These are phyloP conservation scores for Lobosporangium transversale DNA, from an alignment of 192 early-diverging fungal species.

Conservation along the genomic window DNA sequence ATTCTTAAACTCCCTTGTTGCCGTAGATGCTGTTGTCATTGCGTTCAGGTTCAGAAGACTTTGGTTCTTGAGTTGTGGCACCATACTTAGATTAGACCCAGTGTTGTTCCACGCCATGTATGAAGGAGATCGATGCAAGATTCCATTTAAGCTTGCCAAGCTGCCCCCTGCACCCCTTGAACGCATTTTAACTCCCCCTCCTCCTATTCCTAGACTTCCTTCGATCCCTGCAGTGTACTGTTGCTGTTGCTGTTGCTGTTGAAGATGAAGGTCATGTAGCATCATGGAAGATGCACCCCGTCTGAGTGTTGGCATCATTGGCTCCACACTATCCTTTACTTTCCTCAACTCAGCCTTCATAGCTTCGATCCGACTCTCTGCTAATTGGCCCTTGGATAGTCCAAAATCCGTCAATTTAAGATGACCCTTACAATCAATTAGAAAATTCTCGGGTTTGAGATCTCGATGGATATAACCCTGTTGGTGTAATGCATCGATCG, in stretches of 20 bases:
- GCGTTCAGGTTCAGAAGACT: conserved; percentile 29
- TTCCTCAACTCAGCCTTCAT: conserved; percentile 63
- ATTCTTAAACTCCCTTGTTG: conserved; percentile 25
- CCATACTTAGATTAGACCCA: conserved; percentile 12
- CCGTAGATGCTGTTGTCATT: conserved; percentile 2
- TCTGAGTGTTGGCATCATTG: conserved; percentile 16
- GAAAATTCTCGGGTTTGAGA: conserved; percentile 82
- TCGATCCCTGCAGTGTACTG: neutral
- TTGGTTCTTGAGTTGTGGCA: conserved; percentile 9
- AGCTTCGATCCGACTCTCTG: conserved; percentile 55
- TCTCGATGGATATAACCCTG: conserved; percentile 93
- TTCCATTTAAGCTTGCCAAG: conserved; percentile 42
- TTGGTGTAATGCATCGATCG: conserved; percentile 79
- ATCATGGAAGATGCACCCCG: conserved; percentile 34
- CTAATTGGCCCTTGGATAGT: conserved; percentile 78
- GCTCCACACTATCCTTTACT: conserved; percentile 63
- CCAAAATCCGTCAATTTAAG: conserved; percentile 90
- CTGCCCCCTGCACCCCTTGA: conserved; percentile 33
- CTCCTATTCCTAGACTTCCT: neutral
- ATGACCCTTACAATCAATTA: conserved; percentile 78
- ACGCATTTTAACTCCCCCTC: too few species aligned
- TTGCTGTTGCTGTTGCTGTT: neutral
- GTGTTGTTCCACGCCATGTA: conserved; percentile 31
- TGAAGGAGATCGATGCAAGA: conserved; percentile 36
- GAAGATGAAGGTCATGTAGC: neutral